Percentiles rank a stretch among this genome's conserved stretches.
Evolutionary conservation across 2,329 filamentous ascomycete genomes (phyloP).

Genomic region (Arthrobotrys entomopaga): DNA sequence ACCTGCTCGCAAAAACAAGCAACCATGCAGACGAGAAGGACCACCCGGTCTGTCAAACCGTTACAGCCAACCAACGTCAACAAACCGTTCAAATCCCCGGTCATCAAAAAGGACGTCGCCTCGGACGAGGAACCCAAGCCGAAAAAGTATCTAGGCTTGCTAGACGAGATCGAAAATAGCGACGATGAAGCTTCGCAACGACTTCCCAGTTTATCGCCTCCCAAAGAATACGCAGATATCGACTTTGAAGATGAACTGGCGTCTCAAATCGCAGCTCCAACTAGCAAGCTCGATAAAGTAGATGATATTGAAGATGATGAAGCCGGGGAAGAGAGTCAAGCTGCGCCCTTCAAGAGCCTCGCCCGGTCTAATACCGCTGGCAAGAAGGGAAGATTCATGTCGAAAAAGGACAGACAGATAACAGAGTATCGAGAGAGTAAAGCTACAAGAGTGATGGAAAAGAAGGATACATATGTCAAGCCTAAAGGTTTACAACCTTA

Average conservation of each 20-base stretch:
- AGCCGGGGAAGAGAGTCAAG: slow-evolving; percentile 10
- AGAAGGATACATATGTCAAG: background rate
- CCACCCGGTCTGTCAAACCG: slow-evolving; percentile 12
- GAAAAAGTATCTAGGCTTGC: background rate
- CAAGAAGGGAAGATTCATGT: slow-evolving; percentile 40
- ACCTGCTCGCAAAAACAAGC: too few relatives aligned
- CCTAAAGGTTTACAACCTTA: background rate
- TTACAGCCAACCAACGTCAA: slow-evolving; percentile 19
- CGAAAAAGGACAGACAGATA: slow-evolving; percentile 21
- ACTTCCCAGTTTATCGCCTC: background rate
- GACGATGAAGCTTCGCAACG: slow-evolving; percentile 22
- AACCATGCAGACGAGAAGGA: slow-evolving; percentile 21
- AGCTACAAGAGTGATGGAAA: slow-evolving; percentile 5
- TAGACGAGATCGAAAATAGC: slow-evolving; percentile 43
- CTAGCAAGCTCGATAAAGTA: background rate
- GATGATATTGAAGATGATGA: slow-evolving; percentile 34
- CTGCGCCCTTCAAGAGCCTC: background rate
- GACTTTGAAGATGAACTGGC: too few relatives aligned
- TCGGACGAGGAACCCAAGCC: background rate
- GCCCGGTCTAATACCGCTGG: background rate
- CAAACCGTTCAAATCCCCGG: slow-evolving; percentile 40
- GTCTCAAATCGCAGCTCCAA: background rate
- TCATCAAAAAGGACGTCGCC: slow-evolving; percentile 10
- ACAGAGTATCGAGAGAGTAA: slow-evolving; percentile 18
- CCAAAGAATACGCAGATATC: background rate